Base-by-base conservation (phyloP, 2,329 filamentous ascomycete species). In the Paracoccidioides lutzii region DNA sequence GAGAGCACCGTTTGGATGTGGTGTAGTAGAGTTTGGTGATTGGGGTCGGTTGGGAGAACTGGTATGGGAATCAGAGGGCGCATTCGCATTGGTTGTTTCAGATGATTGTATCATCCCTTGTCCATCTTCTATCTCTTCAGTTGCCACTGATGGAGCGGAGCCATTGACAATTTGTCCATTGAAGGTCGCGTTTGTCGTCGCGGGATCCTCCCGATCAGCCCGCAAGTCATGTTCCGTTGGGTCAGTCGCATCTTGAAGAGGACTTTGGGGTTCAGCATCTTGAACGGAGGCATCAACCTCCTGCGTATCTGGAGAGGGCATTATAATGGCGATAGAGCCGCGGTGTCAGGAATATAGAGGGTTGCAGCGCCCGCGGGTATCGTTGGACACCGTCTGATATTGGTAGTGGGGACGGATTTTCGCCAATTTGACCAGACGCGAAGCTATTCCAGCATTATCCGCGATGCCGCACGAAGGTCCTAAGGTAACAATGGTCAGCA, bases 1-100 rank as follows among this genome's bases (percentile, higher is more conserved):
- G 8, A 71, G 72, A 42, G 72, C 67, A 59, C 77, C 78, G 66
- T 79, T 80, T 63, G 72, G 68, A 63, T 64, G 68, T 60, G 72
- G 69, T 41, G 64, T 61, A 38, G 65, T 63, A 4, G 65, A 63
- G 35, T 59, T 57, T 49, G 63, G 59, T 46, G 60, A 61, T 43
- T 61, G 54, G 12, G 64, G 65, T 44, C 62, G 65, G 53, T 67
- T 64, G 30, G 66, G 65, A 48, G 65, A 63, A 48, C 66, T 63
- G 46, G 66, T 57, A 52, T 62, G 64, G 4, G 64, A 62, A 32
- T 70, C 68, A 45, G 63, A 59, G 40, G 65, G 43, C 9, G 45
- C 22, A 38, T 40, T 22, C n/a, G 33, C 12, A 46, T 48, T 28
- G 0, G 33, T 22, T 38, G 37, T 22, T 15, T 15, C 44, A 5